Conservation (phyloP, 2,329 filamentous ascomycete species). For the Ustilaginoidea virens region DNA sequence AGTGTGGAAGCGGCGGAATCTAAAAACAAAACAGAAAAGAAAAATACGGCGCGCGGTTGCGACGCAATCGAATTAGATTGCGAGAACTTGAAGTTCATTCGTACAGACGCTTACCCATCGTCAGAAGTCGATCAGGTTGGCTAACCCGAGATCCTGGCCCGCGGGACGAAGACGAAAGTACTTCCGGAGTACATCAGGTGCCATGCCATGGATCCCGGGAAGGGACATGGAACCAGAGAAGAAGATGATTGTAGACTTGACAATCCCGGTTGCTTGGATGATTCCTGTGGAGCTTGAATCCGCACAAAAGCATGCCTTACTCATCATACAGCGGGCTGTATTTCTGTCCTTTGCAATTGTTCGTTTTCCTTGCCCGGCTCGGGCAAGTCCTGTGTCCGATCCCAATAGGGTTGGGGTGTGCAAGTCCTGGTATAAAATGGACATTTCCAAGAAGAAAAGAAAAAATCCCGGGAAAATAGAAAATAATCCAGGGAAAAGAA, state of each 20-base stretch:
- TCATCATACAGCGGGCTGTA: slow-evolving; percentile 2
- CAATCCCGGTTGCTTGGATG: too few relatives aligned
- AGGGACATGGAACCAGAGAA: too few relatives aligned
- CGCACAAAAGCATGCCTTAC: slow-evolving; percentile 2
- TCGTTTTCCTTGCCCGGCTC: slow-evolving; percentile 5
- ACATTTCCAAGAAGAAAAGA: slow-evolving; percentile 6
- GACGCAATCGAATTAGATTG: slow-evolving; percentile 11
- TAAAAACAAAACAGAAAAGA: not conserved
- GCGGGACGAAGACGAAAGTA: too few relatives aligned
- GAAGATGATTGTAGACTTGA: too few relatives aligned
- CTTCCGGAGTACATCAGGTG: too few relatives aligned
- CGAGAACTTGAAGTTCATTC: slow-evolving; percentile 5
- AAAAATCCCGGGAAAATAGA: slow-evolving; percentile 10
- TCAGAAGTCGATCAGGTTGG: not conserved
- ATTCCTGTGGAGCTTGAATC: not conserved
- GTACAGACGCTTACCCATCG: slow-evolving; percentile 6
- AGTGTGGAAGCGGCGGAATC: too few relatives aligned
- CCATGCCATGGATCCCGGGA: too few relatives aligned
- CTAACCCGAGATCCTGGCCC: too few relatives aligned
- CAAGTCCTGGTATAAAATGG: not conserved
- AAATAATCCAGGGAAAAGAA: too few relatives aligned
- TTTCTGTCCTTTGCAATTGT: slow-evolving; percentile 1
- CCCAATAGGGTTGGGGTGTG: too few relatives aligned
- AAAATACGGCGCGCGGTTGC: slow-evolving; percentile 7
- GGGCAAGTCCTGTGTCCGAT: slow-evolving; percentile 7